Conservation (phyloP, 1,284 basidiomycete genomes). For the Xerocomus amazonicus region DNA sequence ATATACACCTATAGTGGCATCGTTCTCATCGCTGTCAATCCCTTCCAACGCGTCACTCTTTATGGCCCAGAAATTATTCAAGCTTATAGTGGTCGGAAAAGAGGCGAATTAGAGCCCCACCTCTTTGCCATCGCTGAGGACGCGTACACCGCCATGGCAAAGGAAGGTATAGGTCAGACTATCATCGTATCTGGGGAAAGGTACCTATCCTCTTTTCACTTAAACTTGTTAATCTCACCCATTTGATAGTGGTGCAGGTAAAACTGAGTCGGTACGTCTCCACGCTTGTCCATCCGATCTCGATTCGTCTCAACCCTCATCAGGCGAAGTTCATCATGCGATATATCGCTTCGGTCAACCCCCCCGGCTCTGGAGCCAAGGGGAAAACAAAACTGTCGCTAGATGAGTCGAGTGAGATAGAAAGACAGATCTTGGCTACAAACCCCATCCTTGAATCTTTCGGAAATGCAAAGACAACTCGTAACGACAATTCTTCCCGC, state of each 20-base stretch:
- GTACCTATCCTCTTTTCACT: slow-evolving; percentile 40
- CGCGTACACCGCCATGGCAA: slow-evolving; percentile 97
- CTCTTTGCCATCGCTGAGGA: slow-evolving; percentile 99
- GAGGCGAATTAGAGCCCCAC: slow-evolving; percentile 97
- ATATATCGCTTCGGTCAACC: slow-evolving; percentile 97
- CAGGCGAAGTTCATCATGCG: slow-evolving; percentile 99
- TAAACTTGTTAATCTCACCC: slow-evolving; percentile 23
- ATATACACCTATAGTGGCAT: slow-evolving; percentile 99
- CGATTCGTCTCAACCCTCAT: slow-evolving; percentile 6
- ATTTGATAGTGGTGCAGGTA: slow-evolving; percentile 84
- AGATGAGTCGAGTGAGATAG: slow-evolving; percentile 89
- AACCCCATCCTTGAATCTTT: slow-evolving; percentile 99
- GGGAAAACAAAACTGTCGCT: slow-evolving; percentile 66
- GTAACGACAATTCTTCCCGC: slow-evolving; percentile 98
- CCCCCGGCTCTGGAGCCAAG: slow-evolving; percentile 64
- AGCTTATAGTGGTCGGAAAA: slow-evolving; percentile 88
- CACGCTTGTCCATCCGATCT: neutral
- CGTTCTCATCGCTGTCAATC: slow-evolving; percentile 97
- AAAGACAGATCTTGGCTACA: slow-evolving; percentile 95
- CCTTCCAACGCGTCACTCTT: slow-evolving; percentile 90
- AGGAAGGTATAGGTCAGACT: slow-evolving; percentile 93
- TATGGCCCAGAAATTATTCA: slow-evolving; percentile 98
- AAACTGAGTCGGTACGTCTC: slow-evolving; percentile 87
- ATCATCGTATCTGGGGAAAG: slow-evolving; percentile 99
- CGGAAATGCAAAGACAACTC: slow-evolving; percentile 98